Evolutionary conservation across 768 basidiomycete species (phyloP).

Genomic region (Lactifluus volemus): DNA sequence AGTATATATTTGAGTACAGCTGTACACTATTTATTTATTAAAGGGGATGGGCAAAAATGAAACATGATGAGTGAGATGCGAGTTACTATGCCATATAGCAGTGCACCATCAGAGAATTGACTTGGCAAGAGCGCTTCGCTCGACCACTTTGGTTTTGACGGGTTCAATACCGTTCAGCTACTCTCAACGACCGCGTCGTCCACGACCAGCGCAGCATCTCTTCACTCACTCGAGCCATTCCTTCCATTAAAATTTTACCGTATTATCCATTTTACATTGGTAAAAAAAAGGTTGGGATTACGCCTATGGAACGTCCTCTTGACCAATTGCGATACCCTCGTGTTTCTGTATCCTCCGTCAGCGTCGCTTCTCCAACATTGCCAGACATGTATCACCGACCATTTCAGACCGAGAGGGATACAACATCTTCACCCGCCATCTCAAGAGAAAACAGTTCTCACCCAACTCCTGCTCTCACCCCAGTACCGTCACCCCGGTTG

Average conservation of each 20-base stretch:
- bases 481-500: constrained; percentile 12
- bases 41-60: background rate
- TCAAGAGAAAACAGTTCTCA: constrained; percentile 28
- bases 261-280: background rate
- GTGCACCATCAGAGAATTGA: too few relatives aligned
- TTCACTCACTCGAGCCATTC: background rate
- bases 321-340: constrained; percentile 15
- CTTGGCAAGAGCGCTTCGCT: too few relatives aligned
- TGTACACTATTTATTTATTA: background rate
- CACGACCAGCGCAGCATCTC: background rate
- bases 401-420: constrained; percentile 40
- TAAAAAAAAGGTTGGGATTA: background rate
- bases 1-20: too few relatives aligned
- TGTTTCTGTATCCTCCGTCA: constrained; percentile 12
- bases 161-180: background rate
- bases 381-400: constrained; percentile 58
- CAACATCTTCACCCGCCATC: constrained; percentile 39
- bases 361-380: constrained; percentile 21
- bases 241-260: background rate
- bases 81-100: background rate
- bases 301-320: constrained; percentile 10
- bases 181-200: background rate
- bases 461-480: constrained; percentile 25
- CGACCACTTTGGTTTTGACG: background rate
- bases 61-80: background rate